Evolutionary conservation across 129 eudicot genomes (phyloP), one percentile per base, ranked within the genome.

Genomic region (Lactuca sativa): DNA sequence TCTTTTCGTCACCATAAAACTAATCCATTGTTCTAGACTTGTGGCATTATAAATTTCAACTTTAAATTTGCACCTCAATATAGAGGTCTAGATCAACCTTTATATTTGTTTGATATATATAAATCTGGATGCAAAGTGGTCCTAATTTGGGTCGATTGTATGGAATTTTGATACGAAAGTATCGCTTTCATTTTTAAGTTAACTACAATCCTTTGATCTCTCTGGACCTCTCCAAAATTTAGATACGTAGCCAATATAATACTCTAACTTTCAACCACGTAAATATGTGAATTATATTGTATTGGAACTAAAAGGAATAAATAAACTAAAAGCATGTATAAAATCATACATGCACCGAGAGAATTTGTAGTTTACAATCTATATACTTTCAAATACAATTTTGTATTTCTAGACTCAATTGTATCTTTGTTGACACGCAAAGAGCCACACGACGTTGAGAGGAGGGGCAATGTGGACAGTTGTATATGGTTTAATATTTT

Each of bases 101-200:
- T 13, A 43, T 9, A 43, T 43, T 9, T 43, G 49, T 43, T 43
- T 13, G 49, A 43, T 43, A 43, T 43, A 43, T 2, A 43, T 43
- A 43, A 43, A 6, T 34, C 18, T 62, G 4, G 11, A 62, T 9
- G 53, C 3, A 63, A 16, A 63, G 68, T 63, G 68, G 68, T 40
- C 68, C 68, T 63, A 63, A 31, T 31, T 40, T 63, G 5, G 11
- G 44, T 34, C 21, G 68, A 9, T 63, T 11, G 36, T 63, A 63
- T 63, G 34, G 68, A 63, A 40, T 37, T 63, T 63, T 40, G 54
- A 63, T 63, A 63, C 36, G 54, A 14, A 43, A 33, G 67, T 11
- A 63, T 63, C 54, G 12, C 6, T 63, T 63, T 63, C 68, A 40
- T 37, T 17, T 38, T 38, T 63, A 16, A 40, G 49, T 10, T 8